phyloP scores from a whole-genome alignment of 2,329 filamentous ascomycete species.

The Scytalidium sp. region DNA sequence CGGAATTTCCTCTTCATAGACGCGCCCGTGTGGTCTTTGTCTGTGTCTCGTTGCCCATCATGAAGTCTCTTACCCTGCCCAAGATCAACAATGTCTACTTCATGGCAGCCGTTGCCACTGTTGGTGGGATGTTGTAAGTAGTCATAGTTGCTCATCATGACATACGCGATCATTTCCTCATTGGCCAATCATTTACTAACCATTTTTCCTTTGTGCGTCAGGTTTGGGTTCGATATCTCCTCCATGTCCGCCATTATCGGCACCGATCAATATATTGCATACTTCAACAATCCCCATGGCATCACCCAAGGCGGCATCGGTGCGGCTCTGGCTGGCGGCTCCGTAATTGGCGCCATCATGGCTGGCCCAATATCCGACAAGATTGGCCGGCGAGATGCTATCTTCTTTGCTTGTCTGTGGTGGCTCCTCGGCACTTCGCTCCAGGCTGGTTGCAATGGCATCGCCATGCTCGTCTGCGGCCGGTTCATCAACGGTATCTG shows the following conservation, averaged over 20 bases:
- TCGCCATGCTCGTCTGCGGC: conserved; percentile 64
- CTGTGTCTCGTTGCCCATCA: too few relatives aligned
- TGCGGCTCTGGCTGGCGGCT: conserved; percentile 46
- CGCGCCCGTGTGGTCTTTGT: too few relatives aligned
- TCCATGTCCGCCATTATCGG: conserved; percentile 52
- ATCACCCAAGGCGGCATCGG: conserved; percentile 41
- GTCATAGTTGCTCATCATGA: background rate
- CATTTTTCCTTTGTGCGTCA: conserved; percentile 7
- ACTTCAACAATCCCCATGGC: conserved; percentile 45
- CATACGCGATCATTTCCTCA: background rate
- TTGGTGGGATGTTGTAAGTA: conserved; percentile 46
- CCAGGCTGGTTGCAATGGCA: conserved; percentile 53
- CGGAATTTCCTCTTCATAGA: too few relatives aligned
- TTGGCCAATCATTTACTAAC: conserved; percentile 2
- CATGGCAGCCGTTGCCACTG: conserved; percentile 47
- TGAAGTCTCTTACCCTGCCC: conserved; percentile 35
- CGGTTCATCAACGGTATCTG: conserved; percentile 69
- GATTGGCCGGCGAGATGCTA: conserved; percentile 41
- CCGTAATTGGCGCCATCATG: conserved; percentile 42
- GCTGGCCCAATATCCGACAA: conserved; percentile 44
- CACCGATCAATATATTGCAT: conserved; percentile 45
- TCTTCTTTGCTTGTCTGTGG: conserved; percentile 41
- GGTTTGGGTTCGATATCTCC: conserved; percentile 55
- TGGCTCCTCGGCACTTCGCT: conserved; percentile 44
- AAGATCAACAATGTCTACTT: conserved; percentile 54